A percentile compares a stretch with the other conserved stretches of the same genome.
phyloP scores from a whole-genome alignment of 345 rosid genomes.

The Turritis glabra region DNA sequence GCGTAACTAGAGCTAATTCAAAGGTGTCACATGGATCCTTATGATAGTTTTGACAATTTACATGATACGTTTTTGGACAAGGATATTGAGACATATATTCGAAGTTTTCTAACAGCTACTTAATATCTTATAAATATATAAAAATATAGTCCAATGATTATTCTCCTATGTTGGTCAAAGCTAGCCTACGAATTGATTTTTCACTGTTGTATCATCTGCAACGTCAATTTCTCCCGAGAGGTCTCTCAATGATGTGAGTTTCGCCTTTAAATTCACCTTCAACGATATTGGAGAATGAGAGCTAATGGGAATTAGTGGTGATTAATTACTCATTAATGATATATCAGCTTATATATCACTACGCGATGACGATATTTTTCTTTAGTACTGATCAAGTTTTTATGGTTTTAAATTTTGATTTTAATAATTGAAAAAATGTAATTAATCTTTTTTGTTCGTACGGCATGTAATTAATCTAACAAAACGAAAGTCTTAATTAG shows the following conservation, averaged over 20 bases:
- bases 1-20: conserved; percentile 11
- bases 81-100: conserved; percentile 10
- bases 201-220: conserved; percentile 17
- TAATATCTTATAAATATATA: neutral
- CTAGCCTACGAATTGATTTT: conserved; percentile 3
- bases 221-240: neutral
- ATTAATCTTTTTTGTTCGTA: no score
- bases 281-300: neutral
- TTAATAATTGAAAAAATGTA: no score
- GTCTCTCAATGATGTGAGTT: conserved; percentile 2
- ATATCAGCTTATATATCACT: neutral
- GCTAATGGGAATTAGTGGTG: neutral
- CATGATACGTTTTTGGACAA: conserved; percentile 25
- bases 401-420: no score
- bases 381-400: neutral
- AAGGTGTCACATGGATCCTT: conserved; percentile 33
- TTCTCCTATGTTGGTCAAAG: conserved; percentile 20
- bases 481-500: no score
- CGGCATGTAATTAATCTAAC: no score
- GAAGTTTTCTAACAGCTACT: conserved; percentile 17
- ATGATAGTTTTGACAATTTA: conserved; percentile 30
- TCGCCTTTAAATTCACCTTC: neutral
- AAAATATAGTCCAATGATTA: conserved; percentile 23
- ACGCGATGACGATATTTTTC: neutral
- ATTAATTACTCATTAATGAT: neutral